Evolutionary conservation across 495 filamentous ascomycete species (phyloP), one percentile per base, ranked within the genome.

Genomic region (Xylaria bambusicola): DNA sequence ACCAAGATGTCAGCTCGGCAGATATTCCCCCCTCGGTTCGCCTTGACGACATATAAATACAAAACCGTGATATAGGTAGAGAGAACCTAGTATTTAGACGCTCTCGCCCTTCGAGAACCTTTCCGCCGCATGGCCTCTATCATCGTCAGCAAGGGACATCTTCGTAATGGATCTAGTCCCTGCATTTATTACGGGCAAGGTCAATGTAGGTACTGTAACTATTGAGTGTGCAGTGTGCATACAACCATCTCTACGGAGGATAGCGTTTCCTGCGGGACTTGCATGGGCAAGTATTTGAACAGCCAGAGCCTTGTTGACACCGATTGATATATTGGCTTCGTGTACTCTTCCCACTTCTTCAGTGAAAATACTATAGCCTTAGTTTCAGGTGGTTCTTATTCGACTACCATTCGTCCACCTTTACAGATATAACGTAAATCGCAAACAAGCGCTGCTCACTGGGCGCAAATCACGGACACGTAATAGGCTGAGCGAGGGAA

Each of bases 131-230:
- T 40, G 50, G 36, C 36, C 3, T 24, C 42, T 52, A 52, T 52
- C 35, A 27, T 27, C 35, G 15, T 33, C 7, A 18, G 50, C 36
- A 52, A 35, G 33, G 35, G 33, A 41, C 2, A 21, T 42, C 35
- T 45, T 15, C 24, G 13, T 47, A 47, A 38, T 48, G 53, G 53
- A 26, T 20, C 44, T 18, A 40, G 53, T 56, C 53, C 53, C 53
- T 56, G 53, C 53, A 56, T 56, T 48, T 6, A 44, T 26, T 4
- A 33, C 38, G 23, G n/a, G 18, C 35, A 29, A 15, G 21, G 27
- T 13, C 45, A 31, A 5, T 33, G n/a, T 52, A 52, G 21, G 35
- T 52, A 38, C 15, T 20, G 8, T n/a, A n/a, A n/a, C n/a, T n/a
- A n/a, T n/a, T n/a, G n/a, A n/a, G n/a, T n/a, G n/a, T 17, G 50